Evolutionary conservation across 257 asterid genomes (phyloP), one percentile per base, ranked within the genome.

Genomic region (Scutellaria barbata): DNA sequence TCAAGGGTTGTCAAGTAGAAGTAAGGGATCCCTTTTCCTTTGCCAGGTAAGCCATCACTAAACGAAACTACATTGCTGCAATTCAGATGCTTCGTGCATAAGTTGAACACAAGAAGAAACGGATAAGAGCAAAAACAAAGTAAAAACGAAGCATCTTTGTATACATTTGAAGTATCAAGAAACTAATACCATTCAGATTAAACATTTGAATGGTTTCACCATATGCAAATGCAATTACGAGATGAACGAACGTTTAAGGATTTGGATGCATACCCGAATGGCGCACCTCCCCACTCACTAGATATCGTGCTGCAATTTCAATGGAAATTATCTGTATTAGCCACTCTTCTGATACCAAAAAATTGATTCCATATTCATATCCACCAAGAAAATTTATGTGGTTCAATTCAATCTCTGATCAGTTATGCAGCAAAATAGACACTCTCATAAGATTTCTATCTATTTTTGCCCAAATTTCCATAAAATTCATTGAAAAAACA

Each of bases 1-100:
- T 92, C 97, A 9, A 92, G 95, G 25, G 87, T 74, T 4, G 97
- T 92, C 66, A 92, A 82, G 80, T 92, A 92, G 84, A 92, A 92
- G 79, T 88, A 92, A 6, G 98, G n/a, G 69, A 87, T 68, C 45
- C 97, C 98, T 62, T 72, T 79, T 13, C 96, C 91, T 65, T 90
- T 77, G 52, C 76, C 85, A 0, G 92, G 95, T 41, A 76, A 80
- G 20, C 97, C 98, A 80, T 92, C 98, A 61, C 98, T 92, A 63
- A 87, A 90, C 12, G 98, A 92, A 60, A 75, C 97, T 66, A 92
- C 98, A 75, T 90, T 92, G 81, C 96, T 92, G 84, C 77, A 5
- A 74, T n/a, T 35, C 60, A 54, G n/a, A 48, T 13, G 69, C 48
- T 47, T 37, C 64, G 17, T 10, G 14, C 55, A 65, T 41, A 40